Base-by-base conservation (phyloP, 1,284 basidiomycete genomes). In the Tilletia walkeri region DNA sequence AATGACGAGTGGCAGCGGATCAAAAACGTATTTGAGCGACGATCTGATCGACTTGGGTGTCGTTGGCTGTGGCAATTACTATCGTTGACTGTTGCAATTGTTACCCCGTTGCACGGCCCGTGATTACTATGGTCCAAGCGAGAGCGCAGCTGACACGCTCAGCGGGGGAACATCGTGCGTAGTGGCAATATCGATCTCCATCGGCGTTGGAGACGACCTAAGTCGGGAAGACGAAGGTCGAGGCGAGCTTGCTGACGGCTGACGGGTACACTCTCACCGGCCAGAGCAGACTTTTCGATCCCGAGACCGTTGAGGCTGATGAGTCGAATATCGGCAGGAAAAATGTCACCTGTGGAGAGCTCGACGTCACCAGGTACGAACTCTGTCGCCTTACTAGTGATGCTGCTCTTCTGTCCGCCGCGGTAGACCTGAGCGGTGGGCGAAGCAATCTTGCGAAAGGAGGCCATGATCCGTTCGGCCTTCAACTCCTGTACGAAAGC, bases 351-450 rank as follows among this genome's bases (percentile, higher is more conserved):
- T 18, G 75, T 73, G 38, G 74, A 67, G 71, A 81, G 77, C 56
- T 75, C 80, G 45, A 90, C 85, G 76, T 90, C 89, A 47, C 89
- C 89, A 65, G 82, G 73, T 0, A 77, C 74, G 9, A 80, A 66
- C 2, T 72, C 69, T 36, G 50, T 67, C 18, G 73, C 73, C n/a
- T n/a, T n/a, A n/a, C n/a, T n/a, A 36, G 70, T 70, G 61, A 77
- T 67, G 36, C 59, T 34, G 14, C 16, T 6, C 16, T 36, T 34
- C 56, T 67, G 36, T 36, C 75, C 75, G 24, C 65, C 65, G 30
- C 79, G 78, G 5, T 76, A 56, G n/a, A 81, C 79, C 48, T 69
- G 71, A 47, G 77, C 73, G 30, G 73, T 81, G 61, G 78, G 78
- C 50, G 78, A 78, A n/a, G n/a, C n/a, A n/a, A n/a, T n/a, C n/a